These are phyloP conservation scores for Tolypocladium tropicale DNA, from an alignment of 2,329 filamentous ascomycete genomes.

Conservation along the genomic window DNA sequence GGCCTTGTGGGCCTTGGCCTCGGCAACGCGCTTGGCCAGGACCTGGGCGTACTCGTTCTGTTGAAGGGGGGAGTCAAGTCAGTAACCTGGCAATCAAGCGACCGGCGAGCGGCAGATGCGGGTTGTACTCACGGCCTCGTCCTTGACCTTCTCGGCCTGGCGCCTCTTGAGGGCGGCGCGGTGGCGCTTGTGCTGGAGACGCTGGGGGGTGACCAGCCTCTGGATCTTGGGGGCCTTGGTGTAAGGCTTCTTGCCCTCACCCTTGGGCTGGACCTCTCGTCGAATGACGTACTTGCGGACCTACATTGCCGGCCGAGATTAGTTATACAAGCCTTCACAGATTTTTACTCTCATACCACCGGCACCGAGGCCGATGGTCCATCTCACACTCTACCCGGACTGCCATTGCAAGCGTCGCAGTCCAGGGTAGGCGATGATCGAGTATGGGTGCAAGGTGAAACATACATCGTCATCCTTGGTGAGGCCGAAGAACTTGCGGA, in stretches of 20 bases:
- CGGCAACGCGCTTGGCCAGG: slow-evolving; percentile 91
- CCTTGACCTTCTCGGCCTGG: slow-evolving; percentile 93
- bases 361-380: slow-evolving; percentile 12
- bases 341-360: slow-evolving; percentile 12
- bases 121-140: slow-evolving; percentile 76
- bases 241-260: slow-evolving; percentile 95
- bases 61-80: slow-evolving; percentile 25
- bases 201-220: slow-evolving; percentile 97
- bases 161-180: slow-evolving; percentile 96
- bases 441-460: slow-evolving; percentile 44
- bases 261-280: slow-evolving; percentile 94
- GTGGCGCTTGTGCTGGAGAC: slow-evolving; percentile 99
- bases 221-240: slow-evolving; percentile 99
- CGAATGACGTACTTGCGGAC: slow-evolving; percentile 99
- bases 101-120: neutral
- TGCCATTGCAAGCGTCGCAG: slow-evolving; percentile 33
- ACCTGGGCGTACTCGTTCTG: slow-evolving; percentile 96
- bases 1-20: slow-evolving; percentile 89
- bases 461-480: slow-evolving; percentile 99
- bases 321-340: slow-evolving; percentile 17
- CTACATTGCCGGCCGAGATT: slow-evolving; percentile 40
- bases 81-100: neutral
- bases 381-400: slow-evolving; percentile 52
- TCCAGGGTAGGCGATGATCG: slow-evolving; percentile 61
- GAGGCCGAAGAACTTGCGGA: slow-evolving; percentile 98